A percentile compares a stretch with the other conserved stretches of the same genome.
phyloP scores from a whole-genome alignment of 805 yeast species.

The Candida parachauliodes region DNA sequence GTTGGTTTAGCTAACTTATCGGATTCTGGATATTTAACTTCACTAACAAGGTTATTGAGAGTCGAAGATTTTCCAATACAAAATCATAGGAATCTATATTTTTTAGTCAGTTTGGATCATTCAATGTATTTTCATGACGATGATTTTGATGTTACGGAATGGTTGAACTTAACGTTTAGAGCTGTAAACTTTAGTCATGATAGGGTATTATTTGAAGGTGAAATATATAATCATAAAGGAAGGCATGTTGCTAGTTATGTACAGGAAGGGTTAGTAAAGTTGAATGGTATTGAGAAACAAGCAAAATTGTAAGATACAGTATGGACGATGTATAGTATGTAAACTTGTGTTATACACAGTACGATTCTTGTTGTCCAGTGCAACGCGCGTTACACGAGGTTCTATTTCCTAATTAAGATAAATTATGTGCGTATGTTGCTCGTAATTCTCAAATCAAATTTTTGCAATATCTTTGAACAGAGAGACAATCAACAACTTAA shows the following conservation, averaged over 20 bases:
- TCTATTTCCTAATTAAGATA: neutral
- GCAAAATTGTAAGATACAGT: neutral
- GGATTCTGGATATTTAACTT: constrained; percentile 52
- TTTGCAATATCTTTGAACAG: no score
- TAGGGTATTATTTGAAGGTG: constrained; percentile 56
- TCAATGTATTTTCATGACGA: constrained; percentile 35
- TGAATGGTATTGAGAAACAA: neutral
- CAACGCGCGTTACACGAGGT: neutral
- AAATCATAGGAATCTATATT: constrained; percentile 18
- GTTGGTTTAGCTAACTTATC: constrained; percentile 57
- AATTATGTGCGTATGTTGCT: neutral
- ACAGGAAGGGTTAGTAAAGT: constrained; percentile 55
- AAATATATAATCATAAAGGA: constrained; percentile 47
- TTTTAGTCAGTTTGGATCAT: constrained; percentile 35
- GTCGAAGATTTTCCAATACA: constrained; percentile 17
- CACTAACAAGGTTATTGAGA: constrained; percentile 49
- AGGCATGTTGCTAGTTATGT: constrained; percentile 54
- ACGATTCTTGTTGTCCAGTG: no score
- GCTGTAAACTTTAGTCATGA: constrained; percentile 48
- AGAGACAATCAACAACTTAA: no score
- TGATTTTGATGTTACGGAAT: constrained; percentile 46
- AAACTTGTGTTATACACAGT: no score
- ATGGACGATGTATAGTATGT: neutral
- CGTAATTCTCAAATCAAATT: no score
- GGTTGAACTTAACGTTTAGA: constrained; percentile 48